Conservation (phyloP, 1,284 basidiomycete species). For the Austroboletus novae-zelandiae region DNA sequence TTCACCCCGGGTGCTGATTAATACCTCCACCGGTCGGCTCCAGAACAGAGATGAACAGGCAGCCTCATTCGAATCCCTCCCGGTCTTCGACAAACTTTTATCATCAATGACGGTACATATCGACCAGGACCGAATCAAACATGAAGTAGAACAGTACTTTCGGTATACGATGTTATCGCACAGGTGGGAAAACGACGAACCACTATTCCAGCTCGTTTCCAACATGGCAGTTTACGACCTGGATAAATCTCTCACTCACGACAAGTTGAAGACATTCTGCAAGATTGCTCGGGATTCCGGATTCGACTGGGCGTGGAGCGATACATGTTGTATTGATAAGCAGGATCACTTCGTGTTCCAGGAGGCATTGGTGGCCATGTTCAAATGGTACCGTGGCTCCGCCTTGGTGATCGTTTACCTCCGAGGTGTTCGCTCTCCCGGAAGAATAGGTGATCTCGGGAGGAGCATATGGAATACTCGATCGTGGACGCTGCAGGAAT, state of each 20-base stretch:
- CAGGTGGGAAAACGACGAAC: background rate
- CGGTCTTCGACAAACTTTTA: background rate
- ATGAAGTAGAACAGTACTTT: background rate
- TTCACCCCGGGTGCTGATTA: background rate
- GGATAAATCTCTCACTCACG: background rate
- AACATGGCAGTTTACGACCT: background rate
- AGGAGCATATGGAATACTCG: background rate
- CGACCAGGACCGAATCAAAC: background rate
- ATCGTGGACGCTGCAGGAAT: background rate
- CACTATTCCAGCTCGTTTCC: background rate
- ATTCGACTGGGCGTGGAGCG: background rate
- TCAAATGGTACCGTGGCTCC: background rate
- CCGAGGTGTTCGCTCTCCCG: background rate
- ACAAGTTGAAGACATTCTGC: background rate
- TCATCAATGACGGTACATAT: background rate
- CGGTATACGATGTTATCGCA: background rate
- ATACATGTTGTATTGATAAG: background rate
- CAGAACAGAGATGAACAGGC: background rate
- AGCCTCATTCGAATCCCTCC: background rate
- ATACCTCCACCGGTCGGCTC: background rate
- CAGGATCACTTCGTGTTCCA: background rate
- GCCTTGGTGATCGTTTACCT: background rate
- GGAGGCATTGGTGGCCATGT: background rate
- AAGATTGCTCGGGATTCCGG: background rate
- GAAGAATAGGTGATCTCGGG: background rate